Percentiles rank a stretch among this genome's conserved stretches.
Evolutionary conservation across 345 rosid genomes (phyloP).

Genomic region (Pugionium cornutum): DNA sequence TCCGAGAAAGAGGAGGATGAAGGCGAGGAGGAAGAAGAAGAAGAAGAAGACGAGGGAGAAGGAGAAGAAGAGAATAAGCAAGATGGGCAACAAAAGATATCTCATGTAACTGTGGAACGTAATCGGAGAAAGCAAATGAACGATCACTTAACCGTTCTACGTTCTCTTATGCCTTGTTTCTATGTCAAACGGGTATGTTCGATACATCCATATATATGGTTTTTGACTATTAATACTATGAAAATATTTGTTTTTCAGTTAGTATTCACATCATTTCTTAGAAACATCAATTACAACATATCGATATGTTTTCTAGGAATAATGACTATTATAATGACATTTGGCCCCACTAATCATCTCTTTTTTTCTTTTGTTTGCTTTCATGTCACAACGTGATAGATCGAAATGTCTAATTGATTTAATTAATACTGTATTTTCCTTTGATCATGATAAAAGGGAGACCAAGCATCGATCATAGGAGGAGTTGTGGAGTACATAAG

Average conservation of each 20-base stretch:
- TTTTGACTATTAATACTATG: no score
- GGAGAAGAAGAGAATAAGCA: conserved; percentile 44
- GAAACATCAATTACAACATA: conserved; percentile 28
- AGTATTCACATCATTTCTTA: conserved; percentile 6
- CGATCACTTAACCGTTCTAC: conserved; percentile 72
- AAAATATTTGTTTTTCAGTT: no score
- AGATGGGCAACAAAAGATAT: conserved; percentile 68
- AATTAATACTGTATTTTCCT: conserved; percentile 2
- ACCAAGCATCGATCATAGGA: conserved; percentile 97
- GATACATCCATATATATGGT: not conserved
- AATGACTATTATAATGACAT: conserved; percentile 35
- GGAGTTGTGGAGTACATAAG: conserved; percentile 96
- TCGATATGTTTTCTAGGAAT: not conserved
- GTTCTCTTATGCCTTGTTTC: conserved; percentile 97
- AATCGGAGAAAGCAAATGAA: conserved; percentile 99
- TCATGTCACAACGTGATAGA: conserved; percentile 16
- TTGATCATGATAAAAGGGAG: conserved; percentile 56
- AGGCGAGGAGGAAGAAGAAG: conserved; percentile 30
- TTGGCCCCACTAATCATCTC: conserved; percentile 35
- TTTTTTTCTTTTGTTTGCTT: conserved; percentile 2
- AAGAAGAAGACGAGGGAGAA: conserved; percentile 43
- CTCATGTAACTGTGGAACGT: conserved; percentile 93
- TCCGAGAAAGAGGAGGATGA: conserved; percentile 37
- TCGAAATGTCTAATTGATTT: conserved; percentile 18
- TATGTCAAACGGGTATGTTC: conserved; percentile 80